Base-by-base conservation (phyloP, 371 early-diverging fungal genomes). In the Sporodiniella umbellata region DNA sequence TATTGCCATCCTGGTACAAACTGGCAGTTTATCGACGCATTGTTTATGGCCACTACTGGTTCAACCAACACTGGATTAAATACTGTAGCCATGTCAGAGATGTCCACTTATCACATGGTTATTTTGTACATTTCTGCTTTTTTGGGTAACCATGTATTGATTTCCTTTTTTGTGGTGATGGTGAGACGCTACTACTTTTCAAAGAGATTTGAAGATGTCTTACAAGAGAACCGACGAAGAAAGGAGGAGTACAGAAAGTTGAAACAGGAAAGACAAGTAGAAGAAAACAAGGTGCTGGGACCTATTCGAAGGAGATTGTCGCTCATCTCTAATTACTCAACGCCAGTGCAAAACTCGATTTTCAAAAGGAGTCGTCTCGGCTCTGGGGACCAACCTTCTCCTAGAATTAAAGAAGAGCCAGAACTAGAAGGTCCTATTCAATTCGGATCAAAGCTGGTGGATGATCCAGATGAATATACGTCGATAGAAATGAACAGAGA, bases 151-250 rank as follows among this genome's bases (percentile, higher is more conserved):
- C 60, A 62, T 33, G 59, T 70, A 11, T 39, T 48, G 7, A 51
- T 70, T 15, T 67, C 65, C 1, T 47, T 60, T 23, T 47, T 51
- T n/a, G 56, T 74, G 2, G 68, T 73, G n/a, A 50, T 62, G 45
- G 70, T 73, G 2, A 57, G 73, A 17, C 52, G 61, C 30, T 57
- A 73, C 22, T 69, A 64, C 23, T 73, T 69, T 38, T 61, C 58
- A 12, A 54, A 60, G 42, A 54, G 73, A 23, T 73, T 73, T 28
- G 52, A 73, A 39, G 60, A 64, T 17, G 54, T 64, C 15, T 35
- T 73, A 8, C 19, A 56, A 24, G 62, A 49, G 14, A 69, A 69
- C 43, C 51, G 54, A n/a, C 51, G 56, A 15, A 46, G 58, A 42
- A 62, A 56, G 33, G 64, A 73, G 22, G 52, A 51, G 6, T 60